Base-by-base conservation (phyloP, 2,329 filamentous ascomycete species). In the Exophiala mesophila region DNA sequence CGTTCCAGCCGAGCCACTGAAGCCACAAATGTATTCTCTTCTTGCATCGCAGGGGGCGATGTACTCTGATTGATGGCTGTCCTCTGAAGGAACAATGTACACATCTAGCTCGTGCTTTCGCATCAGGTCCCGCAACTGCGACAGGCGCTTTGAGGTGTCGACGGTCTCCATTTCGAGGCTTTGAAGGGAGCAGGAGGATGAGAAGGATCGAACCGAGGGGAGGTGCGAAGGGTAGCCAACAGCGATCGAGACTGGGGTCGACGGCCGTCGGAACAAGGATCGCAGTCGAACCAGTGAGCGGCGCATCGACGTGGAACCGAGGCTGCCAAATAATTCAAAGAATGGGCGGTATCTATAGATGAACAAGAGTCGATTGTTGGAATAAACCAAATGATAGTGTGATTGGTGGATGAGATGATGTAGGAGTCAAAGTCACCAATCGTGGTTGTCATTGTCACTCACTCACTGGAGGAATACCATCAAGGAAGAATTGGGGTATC, bases 11-110 rank as follows among this genome's bases (percentile, higher is more conserved):
- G 92, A 98, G 41, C 92, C 92, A 45, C 87, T 88, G 66, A 98
- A 98, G 18, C 92, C 90, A 48, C 82, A 89, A 56, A 98, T 94
- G 60, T 83, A 96, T 61, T 83, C 87, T 77, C 92, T 82, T 55
- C 92, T 82, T 48, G 78, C 89, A 70, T 98, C 92, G 63, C 88
- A 95, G n/a, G 83, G 82, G 37, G 92, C 92, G 64, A 96, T 96
- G 66, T 98, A 98, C 70, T 98, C 92, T 55, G 90, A 97, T 55
- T 90, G 87, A 64, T 98, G 92, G 61, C 87, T 90, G 64, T 98
- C 92, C 76, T 97, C 92, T 23, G 90, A 96, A 1, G 92, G 92
- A 5, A 97, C 78, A 60, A 98, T 83, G 71, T 98, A 98, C 47
- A 97, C 76, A 65, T 97, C 88, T 54, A 98, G 76, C 53, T 87